Base-by-base conservation (phyloP, 305 asterid species). In the Nicotiana rustica region DNA sequence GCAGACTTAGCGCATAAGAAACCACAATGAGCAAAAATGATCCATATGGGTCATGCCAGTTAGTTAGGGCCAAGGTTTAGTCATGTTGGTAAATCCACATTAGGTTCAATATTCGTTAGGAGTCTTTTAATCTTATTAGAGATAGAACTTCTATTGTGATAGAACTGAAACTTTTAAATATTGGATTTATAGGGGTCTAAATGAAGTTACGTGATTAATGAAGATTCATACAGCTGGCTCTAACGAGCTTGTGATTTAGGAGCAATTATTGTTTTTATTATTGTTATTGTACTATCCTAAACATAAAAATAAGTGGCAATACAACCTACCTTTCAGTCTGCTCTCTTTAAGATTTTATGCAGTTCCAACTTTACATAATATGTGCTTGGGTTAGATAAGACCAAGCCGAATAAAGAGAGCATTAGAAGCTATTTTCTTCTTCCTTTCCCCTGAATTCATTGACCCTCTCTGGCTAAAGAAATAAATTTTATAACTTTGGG, bases 311-410 rank as follows among this genome's bases (percentile, higher is more conserved):
- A 69, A 69, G 77, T 69, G 77, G 57, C 10, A 18, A 29, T 41
- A 41, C 35, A 18, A 69, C 52, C 35, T 10, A 41, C 59, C 56
- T 41, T 69, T 69, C 10, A 49, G 57, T 41, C 35, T 1, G 12
- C 59, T 18, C 19, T 49, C 77, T 69, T 69, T 69, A 41, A 41
- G 44, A 10, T 69, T 55, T 41, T 69, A 69, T 41, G 77, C 35
- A 10, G 77, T 36, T 38, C 77, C 57, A 69, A 69, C 31, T 38
- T 38, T 4, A 38, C 33, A 36, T 69, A 69, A 3, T 18, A 6
- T 18, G 57, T 69, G 77, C 77, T 69, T 69, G 57, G 56, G 18
- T 69, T 18, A 69, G 78, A 56, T 18, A 38, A 38, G 57, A 70
- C 35, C 77, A 10, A 10, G 44, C 35, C 41, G 52, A 69, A 69